Evolutionary conservation across 139 green algal genomes (phyloP).

Genomic region (Trebouxia sp.): DNA sequence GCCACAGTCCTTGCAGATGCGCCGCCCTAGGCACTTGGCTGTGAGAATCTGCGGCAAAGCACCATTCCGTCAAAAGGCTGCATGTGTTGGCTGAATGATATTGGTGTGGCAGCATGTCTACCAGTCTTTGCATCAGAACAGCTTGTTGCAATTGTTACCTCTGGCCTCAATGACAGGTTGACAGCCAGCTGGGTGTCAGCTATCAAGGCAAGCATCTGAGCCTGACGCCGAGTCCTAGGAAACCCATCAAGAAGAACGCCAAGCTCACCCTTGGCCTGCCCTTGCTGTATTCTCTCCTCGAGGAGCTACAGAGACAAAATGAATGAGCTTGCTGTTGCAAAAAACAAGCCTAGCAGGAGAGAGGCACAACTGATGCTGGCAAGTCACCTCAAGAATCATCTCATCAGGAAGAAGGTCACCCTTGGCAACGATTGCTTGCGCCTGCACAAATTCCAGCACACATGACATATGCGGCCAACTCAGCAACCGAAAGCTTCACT

Average conservation of each 20-base stretch:
- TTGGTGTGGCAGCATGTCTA: too few species aligned
- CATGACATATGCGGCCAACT: too few species aligned
- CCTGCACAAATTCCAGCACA: too few species aligned
- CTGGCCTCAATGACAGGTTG: conserved; percentile 88
- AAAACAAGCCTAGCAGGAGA: neutral
- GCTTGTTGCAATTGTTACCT: conserved; percentile 41
- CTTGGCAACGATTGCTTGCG: conserved; percentile 51
- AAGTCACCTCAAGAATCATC: conserved; percentile 73
- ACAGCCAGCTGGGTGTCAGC: conserved; percentile 77
- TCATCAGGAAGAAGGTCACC: conserved; percentile 89
- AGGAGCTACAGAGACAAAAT: conserved; percentile 61
- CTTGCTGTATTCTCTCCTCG: conserved; percentile 55
- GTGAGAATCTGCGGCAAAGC: conserved; percentile 71
- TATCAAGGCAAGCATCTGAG: conserved; percentile 66
- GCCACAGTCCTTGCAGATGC: conserved; percentile 89
- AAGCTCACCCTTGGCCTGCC: conserved; percentile 45
- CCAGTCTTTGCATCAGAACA: neutral
- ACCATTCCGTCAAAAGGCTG: too few species aligned
- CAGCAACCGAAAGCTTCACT: neutral
- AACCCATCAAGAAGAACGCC: conserved; percentile 95
- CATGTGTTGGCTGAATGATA: too few species aligned
- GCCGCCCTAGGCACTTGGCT: conserved; percentile 88
- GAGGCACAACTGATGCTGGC: neutral
- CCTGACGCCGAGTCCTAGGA: conserved; percentile 77
- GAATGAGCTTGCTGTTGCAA: too few species aligned